A percentile compares a stretch with the other conserved stretches of the same genome.
These are phyloP conservation scores for Elsinoe arachidis DNA, from an alignment of 2,329 filamentous ascomycete species.

Conservation along the genomic window DNA sequence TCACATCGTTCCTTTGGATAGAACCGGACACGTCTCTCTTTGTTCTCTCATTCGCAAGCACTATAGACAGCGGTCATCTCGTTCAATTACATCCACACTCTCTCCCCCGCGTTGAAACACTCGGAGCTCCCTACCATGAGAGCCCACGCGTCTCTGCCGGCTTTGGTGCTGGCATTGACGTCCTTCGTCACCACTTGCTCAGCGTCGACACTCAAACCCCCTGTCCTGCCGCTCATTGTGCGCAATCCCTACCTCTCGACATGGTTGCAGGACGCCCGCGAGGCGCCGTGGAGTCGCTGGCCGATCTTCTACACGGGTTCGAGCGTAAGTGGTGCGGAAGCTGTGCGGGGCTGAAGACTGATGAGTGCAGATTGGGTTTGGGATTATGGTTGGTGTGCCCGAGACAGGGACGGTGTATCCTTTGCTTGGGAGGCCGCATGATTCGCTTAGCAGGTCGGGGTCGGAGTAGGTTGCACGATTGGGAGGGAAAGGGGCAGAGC, in stretches of 20 bases:
- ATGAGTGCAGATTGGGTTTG: constrained; percentile 46
- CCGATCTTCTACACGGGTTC: constrained; percentile 76
- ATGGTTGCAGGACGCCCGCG: constrained; percentile 57
- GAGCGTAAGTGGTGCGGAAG: constrained; percentile 36
- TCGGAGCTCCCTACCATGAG: background rate
- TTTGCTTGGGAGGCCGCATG: constrained; percentile 56
- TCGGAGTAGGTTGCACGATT: constrained; percentile 29
- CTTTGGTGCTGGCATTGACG: constrained; percentile 2
- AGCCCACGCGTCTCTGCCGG: background rate
- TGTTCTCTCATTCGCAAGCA: background rate
- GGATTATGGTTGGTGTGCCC: constrained; percentile 54
- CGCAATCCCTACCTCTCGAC: constrained; percentile 45
- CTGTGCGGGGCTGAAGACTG: background rate
- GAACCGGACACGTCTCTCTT: background rate
- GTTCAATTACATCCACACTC: background rate
- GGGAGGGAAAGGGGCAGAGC: background rate
- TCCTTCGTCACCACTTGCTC: constrained; percentile 18
- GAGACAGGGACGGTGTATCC: constrained; percentile 54
- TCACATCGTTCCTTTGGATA: background rate
- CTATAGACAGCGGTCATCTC: background rate
- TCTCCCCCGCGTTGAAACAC: too few species aligned
- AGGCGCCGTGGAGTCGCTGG: constrained; percentile 73
- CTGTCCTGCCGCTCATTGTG: constrained; percentile 43
- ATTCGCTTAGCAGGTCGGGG: constrained; percentile 41
- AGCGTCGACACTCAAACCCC: constrained; percentile 48